Conservation (phyloP, 2,329 filamentous ascomycete species). For the Alternaria solani region DNA sequence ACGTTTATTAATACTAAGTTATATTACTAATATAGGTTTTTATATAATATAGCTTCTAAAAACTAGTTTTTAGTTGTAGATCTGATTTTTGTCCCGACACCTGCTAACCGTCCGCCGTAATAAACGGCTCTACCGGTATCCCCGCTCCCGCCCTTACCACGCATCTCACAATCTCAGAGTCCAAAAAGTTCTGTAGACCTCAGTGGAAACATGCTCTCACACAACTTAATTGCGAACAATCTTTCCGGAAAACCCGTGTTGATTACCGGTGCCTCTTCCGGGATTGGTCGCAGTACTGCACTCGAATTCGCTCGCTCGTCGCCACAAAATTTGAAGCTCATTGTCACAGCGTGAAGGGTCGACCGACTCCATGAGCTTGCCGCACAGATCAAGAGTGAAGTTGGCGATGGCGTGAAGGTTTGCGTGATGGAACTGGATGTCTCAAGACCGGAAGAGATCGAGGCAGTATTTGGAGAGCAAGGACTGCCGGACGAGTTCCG, state of each 20-base stretch:
- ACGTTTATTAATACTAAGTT: too few species aligned
- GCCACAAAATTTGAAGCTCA: conserved; percentile 76
- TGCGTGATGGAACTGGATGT: conserved; percentile 85
- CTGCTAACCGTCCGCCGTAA: too few species aligned
- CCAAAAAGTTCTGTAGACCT: background rate
- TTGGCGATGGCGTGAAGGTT: conserved; percentile 69
- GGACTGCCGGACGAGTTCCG: conserved; percentile 79
- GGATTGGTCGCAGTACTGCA: conserved; percentile 82
- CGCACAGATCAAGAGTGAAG: conserved; percentile 75
- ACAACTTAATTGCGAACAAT: conserved; percentile 73
- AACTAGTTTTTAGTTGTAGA: too few species aligned
- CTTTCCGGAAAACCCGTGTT: conserved; percentile 89
- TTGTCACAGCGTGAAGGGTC: conserved; percentile 82
- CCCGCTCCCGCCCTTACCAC: background rate
- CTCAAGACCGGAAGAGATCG: conserved; percentile 75
- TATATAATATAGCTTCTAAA: too few species aligned
- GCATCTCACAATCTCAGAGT: background rate
- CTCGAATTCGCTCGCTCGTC: conserved; percentile 88
- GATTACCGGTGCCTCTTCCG: conserved; percentile 89
- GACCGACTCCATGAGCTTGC: conserved; percentile 78
- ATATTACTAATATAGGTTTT: too few species aligned
- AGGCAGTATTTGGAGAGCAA: conserved; percentile 66
- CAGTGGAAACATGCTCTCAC: conserved; percentile 12
- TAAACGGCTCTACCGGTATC: background rate
- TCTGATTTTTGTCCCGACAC: too few species aligned